These are phyloP conservation scores for Spongospora subterranea DNA, from an alignment of 208 protist genomes.

Conservation along the genomic window DNA sequence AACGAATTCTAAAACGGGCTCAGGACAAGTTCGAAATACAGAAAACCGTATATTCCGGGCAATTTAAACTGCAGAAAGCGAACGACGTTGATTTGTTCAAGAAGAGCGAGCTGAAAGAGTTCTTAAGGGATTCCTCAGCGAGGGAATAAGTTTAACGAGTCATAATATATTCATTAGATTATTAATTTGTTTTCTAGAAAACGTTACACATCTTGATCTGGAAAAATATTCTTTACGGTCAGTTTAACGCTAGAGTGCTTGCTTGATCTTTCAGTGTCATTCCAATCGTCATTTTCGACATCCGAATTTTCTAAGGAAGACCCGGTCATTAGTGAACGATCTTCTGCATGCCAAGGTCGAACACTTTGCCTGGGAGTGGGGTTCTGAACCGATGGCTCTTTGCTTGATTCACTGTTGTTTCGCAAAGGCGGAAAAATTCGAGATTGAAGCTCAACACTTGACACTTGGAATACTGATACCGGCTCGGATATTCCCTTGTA, in stretches of 20 bases:
- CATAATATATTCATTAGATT: background rate
- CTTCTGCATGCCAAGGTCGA: too few relatives aligned
- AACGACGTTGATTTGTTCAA: constrained; percentile 51
- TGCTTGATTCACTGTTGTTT: background rate
- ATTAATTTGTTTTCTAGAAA: background rate
- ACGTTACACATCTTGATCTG: background rate
- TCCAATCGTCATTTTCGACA: background rate
- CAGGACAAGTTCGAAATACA: constrained; percentile 69
- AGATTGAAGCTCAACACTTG: background rate
- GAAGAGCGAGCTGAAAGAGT: constrained; percentile 56
- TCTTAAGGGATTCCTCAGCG: background rate
- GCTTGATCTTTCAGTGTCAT: too few relatives aligned
- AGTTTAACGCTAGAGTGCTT: background rate
- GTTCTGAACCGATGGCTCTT: background rate
- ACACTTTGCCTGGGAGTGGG: too few relatives aligned
- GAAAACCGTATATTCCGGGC: constrained; percentile 62
- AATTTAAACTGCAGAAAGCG: constrained; percentile 57
- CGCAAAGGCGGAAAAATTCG: background rate
- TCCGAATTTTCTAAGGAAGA: too few relatives aligned
- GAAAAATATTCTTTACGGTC: background rate
- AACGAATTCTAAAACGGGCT: constrained; percentile 72
- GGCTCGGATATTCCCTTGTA: constrained; percentile 48
- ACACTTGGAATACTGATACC: constrained; percentile 15
- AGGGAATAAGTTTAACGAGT: background rate
- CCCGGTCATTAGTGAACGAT: background rate